A percentile compares a stretch with the other conserved stretches of the same genome.
Conservation (phyloP, 305 asterid genomes). For the Fraxinus albicans region DNA sequence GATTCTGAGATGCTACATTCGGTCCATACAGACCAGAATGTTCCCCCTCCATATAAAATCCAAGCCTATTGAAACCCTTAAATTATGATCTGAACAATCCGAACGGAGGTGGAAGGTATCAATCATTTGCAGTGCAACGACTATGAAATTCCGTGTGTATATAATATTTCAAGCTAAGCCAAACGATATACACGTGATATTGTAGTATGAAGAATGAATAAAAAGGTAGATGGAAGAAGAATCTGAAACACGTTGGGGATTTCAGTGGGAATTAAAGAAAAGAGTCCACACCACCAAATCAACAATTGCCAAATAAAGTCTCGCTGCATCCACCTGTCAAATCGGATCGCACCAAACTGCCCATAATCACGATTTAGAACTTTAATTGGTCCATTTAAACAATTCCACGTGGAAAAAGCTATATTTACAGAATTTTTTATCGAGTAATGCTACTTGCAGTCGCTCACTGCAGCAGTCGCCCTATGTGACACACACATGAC, state of each 20-base stretch:
- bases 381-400: neutral
- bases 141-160: neutral
- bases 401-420: neutral
- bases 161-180: neutral
- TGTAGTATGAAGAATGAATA: neutral
- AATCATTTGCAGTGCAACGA: neutral
- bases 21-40: neutral
- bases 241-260: neutral
- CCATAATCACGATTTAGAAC: no score
- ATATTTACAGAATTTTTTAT: no score
- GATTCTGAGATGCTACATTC: slow-evolving; percentile 45
- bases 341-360: no score
- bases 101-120: neutral
- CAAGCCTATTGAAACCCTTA: neutral
- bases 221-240: neutral
- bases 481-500: no score
- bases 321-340: neutral
- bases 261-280: neutral
- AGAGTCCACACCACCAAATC: neutral
- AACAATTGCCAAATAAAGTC: neutral
- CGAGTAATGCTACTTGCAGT: no score
- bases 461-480: no score
- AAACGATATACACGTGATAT: neutral
- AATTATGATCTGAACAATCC: neutral
- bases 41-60: neutral